Evolutionary conservation across 2,329 filamentous ascomycete genomes (phyloP), one percentile per base, ranked within the genome.

Genomic region (Penicillium palitans): DNA sequence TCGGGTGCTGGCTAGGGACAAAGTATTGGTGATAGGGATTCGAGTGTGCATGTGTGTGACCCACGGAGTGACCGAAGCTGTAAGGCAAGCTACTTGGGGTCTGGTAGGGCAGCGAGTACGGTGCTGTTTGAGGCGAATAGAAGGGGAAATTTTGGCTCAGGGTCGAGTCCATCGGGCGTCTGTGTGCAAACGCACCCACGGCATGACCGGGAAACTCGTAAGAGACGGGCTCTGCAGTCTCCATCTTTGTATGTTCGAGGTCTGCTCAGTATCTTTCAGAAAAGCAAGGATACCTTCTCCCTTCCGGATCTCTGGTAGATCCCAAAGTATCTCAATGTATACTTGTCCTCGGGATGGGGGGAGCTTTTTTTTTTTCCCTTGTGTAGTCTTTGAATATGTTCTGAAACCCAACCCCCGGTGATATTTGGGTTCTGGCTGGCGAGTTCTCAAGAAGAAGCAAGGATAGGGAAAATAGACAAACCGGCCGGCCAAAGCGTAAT

Each of bases 171-270:
- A 78, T 70, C 60, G 75, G 67, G 15, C 74, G 75, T 57, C 74
- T 74, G 60, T 72, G 71, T 33, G 70, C 62, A 61, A 74, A 67
- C 17, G 70, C 66, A 25, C 74, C 70, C 50, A 77, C 65, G 39
- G 69, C 67, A 69, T 76, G 75, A 58, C 68, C 68, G 15, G 74
- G 63, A 57, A 76, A 76, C 44, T 74, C 72, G 61, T 76, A 78
- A 31, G 75, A 70, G 37, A 76, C 72, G 9, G 75, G 74, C 52
- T 78, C 74, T 44, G 72, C 69, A 21, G 76, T 71, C 62, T 78
- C 75, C 76, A 78, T 78, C 48, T 42, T 44, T 6, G 21, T 24
- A 19, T 42, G 37, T 55, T 55, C 17, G n/a, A n/a, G 27, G 7
- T 42, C 17, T 50, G 41, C 27, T 50, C 19, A n/a, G 15, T 13